Percentiles rank a stretch among this genome's conserved stretches.
Conservation (phyloP, 495 filamentous ascomycete species). For the Xanthoparmelia taractica region DNA sequence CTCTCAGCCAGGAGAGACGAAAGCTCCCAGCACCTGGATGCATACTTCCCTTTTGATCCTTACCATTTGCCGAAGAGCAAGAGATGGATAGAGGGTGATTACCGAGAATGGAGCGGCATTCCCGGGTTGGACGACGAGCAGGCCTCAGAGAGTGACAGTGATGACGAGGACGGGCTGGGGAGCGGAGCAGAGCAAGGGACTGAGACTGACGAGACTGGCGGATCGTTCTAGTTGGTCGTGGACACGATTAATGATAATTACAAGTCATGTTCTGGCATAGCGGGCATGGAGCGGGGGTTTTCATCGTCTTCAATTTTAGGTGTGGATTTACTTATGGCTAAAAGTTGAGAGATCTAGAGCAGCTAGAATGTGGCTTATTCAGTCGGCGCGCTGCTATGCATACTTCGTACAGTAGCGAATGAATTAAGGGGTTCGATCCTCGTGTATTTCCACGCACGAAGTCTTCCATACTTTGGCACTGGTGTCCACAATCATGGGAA, state of each 20-base stretch:
- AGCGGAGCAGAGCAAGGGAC: conserved; percentile 38
- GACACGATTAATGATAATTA: not conserved
- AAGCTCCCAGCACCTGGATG: conserved; percentile 70
- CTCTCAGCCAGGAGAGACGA: conserved; percentile 44
- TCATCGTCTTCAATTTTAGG: not conserved
- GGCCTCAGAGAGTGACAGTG: conserved; percentile 46
- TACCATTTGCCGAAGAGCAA: conserved; percentile 80
- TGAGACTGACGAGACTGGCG: conserved; percentile 21
- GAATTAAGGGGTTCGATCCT: not conserved
- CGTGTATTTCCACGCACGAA: not conserved
- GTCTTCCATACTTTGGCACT: not conserved
- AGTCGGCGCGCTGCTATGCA: not conserved
- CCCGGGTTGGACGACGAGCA: conserved; percentile 54
- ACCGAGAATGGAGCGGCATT: conserved; percentile 73
- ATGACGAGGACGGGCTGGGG: conserved; percentile 47
- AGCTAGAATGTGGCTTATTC: not conserved
- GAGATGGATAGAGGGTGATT: conserved; percentile 77
- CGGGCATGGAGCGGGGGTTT: conserved; percentile 3
- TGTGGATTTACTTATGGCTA: not conserved
- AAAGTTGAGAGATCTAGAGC: not conserved
- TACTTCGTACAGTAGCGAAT: not conserved
- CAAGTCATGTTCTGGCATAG: conserved; percentile 4
- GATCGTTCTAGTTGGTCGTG: not conserved
- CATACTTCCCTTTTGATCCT: conserved; percentile 95
- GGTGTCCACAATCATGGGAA: not conserved